Percentiles rank a stretch among this genome's conserved stretches.
These are phyloP conservation scores for Collybia nuda DNA, from an alignment of 768 basidiomycete species.

Conservation along the genomic window DNA sequence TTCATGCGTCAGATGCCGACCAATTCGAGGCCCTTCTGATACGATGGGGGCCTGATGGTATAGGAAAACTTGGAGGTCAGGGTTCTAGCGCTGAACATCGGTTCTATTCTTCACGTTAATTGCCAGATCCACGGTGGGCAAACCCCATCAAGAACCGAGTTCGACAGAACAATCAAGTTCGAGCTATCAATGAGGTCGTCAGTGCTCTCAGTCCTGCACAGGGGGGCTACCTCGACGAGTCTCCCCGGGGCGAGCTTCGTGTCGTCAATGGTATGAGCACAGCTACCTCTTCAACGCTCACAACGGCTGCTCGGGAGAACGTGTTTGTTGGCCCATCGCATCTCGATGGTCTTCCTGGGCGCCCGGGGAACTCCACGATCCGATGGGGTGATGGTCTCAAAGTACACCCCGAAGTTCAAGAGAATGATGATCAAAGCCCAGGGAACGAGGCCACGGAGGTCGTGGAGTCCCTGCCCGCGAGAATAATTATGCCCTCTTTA, in stretches of 20 bases:
- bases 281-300: conserved; percentile 67
- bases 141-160: conserved; percentile 82
- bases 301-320: conserved; percentile 76
- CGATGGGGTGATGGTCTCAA: conserved; percentile 61
- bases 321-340: conserved; percentile 40
- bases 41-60: conserved; percentile 86
- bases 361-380: conserved; percentile 59
- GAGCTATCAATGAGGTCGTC: conserved; percentile 76
- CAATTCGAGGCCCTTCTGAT: conserved; percentile 84
- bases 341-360: conserved; percentile 53
- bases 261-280: conserved; percentile 77
- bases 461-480: conserved; percentile 39
- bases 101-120: conserved; percentile 16
- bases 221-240: conserved; percentile 39
- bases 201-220: conserved; percentile 64
- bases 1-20: conserved; percentile 89
- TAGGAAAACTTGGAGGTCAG: conserved; percentile 87
- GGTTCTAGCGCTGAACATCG: conserved; percentile 5
- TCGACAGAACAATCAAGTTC: conserved; percentile 63
- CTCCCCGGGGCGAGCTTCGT: conserved; percentile 55
- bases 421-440: conserved; percentile 46
- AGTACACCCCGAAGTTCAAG: conserved; percentile 66
- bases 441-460: conserved; percentile 29
- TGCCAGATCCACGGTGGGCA: conserved; percentile 84
- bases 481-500: conserved; percentile 80